phyloP scores from a whole-genome alignment of 176 grass and related monocot species.

The Miscanthus lutarioriparius region DNA sequence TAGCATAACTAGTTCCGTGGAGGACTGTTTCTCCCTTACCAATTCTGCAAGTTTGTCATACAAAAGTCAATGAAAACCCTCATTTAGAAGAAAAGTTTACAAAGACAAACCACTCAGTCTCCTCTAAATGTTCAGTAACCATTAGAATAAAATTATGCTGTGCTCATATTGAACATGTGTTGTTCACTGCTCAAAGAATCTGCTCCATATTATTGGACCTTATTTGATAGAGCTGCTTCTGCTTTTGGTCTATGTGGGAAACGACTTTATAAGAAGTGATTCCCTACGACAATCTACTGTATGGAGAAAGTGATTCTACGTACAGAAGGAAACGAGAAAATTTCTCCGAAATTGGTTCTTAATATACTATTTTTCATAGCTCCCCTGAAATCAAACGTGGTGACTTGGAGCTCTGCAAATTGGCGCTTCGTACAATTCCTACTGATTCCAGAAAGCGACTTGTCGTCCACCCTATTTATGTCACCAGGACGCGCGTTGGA shows the following conservation, averaged over 20 bases:
- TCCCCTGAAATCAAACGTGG: background rate
- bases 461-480: background rate
- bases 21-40: background rate
- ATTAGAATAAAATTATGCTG: background rate
- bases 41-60: background rate
- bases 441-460: background rate
- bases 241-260: background rate
- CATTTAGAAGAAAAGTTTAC: background rate
- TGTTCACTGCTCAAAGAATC: background rate
- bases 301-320: background rate
- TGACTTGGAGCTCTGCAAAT: background rate
- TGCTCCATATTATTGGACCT: background rate
- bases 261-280: background rate
- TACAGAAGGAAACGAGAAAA: background rate
- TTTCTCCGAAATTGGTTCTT: background rate
- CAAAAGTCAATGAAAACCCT: background rate
- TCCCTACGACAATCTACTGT: too few species aligned
- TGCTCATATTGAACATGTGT: background rate
- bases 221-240: background rate
- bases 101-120: background rate
- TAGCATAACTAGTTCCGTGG: background rate
- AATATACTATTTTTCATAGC: background rate
- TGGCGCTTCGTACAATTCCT: background rate
- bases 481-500: too few species aligned
- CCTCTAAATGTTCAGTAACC: background rate